phyloP scores from a whole-genome alignment of 1,139 yeast genomes.

The Sugiyamaella xylanicola region DNA sequence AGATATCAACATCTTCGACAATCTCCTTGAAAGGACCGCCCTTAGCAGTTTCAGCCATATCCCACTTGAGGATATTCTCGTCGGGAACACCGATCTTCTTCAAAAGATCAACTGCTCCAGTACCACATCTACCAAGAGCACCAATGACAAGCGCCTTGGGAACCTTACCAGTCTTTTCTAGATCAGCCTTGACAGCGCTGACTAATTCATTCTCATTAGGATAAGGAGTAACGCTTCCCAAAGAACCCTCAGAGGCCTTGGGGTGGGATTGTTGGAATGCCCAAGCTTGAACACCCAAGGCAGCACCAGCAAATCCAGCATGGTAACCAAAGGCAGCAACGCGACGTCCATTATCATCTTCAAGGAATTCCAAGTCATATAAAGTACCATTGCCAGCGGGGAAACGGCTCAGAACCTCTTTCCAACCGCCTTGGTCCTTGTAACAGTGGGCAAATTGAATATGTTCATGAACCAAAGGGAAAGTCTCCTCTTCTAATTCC shows the following conservation, averaged over 20 bases:
- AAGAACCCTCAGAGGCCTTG: constrained; percentile 55
- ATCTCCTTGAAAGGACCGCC: constrained; percentile 98
- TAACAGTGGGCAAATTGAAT: constrained; percentile 98
- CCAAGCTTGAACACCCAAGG: constrained; percentile 93
- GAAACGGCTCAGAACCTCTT: constrained; percentile 83
- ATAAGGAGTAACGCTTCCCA: constrained; percentile 71
- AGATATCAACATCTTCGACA: constrained; percentile 72
- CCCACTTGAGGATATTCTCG: constrained; percentile 85
- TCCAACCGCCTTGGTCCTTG: constrained; percentile 97
- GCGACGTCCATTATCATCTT: constrained; percentile 93
- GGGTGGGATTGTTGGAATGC: constrained; percentile 79
- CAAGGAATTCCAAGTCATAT: constrained; percentile 92
- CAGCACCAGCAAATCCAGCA: constrained; percentile 99
- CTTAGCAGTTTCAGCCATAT: constrained; percentile 90
- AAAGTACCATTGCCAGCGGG: constrained; percentile 88
- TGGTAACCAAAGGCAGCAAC: constrained; percentile 99
- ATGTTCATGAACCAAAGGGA: constrained; percentile 94
- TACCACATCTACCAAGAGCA: constrained; percentile 97
- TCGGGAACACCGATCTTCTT: constrained; percentile 87
- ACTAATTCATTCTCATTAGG: constrained; percentile 77
- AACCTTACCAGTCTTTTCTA: constrained; percentile 60
- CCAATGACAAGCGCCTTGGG: constrained; percentile 92
- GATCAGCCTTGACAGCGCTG: constrained; percentile 65
- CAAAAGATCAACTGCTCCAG: constrained; percentile 91
- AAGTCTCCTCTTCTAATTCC: constrained; percentile 92